A percentile compares a stretch with the other conserved stretches of the same genome.
Conservation (phyloP, 1,139 yeast genomes). For the Dujonia santamariae region DNA sequence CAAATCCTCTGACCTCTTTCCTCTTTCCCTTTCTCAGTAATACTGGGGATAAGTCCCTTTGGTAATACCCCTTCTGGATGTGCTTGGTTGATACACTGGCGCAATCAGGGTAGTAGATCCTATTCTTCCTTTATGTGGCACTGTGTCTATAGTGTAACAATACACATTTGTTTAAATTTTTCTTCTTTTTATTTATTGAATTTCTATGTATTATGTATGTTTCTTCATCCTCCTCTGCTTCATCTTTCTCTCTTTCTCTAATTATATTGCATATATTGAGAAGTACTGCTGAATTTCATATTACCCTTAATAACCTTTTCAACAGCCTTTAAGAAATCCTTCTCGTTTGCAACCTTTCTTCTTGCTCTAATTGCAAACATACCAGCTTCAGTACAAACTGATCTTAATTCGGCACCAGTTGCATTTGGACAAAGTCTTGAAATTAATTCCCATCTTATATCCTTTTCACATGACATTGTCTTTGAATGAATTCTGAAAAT, state of each 20-base stretch:
- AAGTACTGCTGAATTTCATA: constrained; percentile 94
- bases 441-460: constrained; percentile 96
- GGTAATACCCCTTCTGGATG: too few species aligned
- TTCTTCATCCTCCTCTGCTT: constrained; percentile 1
- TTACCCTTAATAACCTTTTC: constrained; percentile 98
- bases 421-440: constrained; percentile 96
- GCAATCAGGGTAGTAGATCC: too few species aligned
- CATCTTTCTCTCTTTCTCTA: too few species aligned
- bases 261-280: constrained; percentile 97
- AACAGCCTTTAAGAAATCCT: constrained; percentile 94
- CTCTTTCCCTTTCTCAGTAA: too few species aligned
- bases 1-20: too few species aligned
- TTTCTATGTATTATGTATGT: background rate
- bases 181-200: too few species aligned
- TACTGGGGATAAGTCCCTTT: too few species aligned
- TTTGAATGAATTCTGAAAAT: constrained; percentile 96
- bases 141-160: too few species aligned
- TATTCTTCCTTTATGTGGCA: too few species aligned
- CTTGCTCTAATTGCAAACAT: constrained; percentile 99
- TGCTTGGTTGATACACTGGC: too few species aligned
- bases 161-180: too few species aligned
- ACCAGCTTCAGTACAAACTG: constrained; percentile 97
- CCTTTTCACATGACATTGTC: constrained; percentile 96
- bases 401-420: constrained; percentile 96
- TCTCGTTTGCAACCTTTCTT: constrained; percentile 96